These are phyloP conservation scores for Saccharomycopsis guyanensis DNA, from an alignment of 805 yeast species.

Conservation along the genomic window DNA sequence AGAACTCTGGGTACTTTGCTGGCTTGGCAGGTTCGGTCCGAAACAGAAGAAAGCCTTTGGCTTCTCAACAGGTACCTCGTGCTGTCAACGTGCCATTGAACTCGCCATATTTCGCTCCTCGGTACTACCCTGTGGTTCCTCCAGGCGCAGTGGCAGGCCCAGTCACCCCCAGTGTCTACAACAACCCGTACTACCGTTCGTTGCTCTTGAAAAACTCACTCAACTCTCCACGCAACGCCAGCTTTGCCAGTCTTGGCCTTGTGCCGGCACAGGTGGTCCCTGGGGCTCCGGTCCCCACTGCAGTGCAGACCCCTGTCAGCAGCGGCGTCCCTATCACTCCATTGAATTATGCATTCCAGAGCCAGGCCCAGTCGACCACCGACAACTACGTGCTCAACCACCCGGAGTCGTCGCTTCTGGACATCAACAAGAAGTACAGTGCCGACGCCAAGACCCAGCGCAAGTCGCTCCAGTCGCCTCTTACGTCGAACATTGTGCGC, in stretches of 20 bases:
- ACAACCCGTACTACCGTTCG: slow-evolving; percentile 15
- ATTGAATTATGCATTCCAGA: slow-evolving; percentile 15
- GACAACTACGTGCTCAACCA: slow-evolving; percentile 18
- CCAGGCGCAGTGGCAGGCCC: slow-evolving; percentile 3
- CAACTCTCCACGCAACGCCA: slow-evolving; percentile 8
- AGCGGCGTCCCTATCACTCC: slow-evolving; percentile 18
- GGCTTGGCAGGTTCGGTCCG: slow-evolving; percentile 5
- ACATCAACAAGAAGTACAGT: slow-evolving; percentile 1
- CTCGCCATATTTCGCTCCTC: slow-evolving; percentile 19
- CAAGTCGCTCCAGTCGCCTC: slow-evolving; percentile 17
- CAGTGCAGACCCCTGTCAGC: slow-evolving; percentile 8
- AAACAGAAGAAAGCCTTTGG: background rate
- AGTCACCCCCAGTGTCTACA: slow-evolving; percentile 12
- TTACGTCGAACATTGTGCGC: slow-evolving; percentile 14
- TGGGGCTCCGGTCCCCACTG: slow-evolving; percentile 6
- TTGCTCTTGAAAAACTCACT: slow-evolving; percentile 1
- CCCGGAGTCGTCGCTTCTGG: slow-evolving; percentile 9
- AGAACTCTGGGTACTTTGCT: background rate
- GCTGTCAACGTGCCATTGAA: background rate
- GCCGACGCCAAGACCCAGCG: background rate
- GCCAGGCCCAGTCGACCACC: slow-evolving; percentile 2
- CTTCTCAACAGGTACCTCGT: slow-evolving; percentile 8
- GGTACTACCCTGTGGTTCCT: slow-evolving; percentile 16
- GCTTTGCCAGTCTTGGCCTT: slow-evolving; percentile 1
- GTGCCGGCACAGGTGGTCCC: slow-evolving; percentile 8